Evolutionary conservation across 805 yeast species (phyloP).

Genomic region (Hanseniaspora singularis): DNA sequence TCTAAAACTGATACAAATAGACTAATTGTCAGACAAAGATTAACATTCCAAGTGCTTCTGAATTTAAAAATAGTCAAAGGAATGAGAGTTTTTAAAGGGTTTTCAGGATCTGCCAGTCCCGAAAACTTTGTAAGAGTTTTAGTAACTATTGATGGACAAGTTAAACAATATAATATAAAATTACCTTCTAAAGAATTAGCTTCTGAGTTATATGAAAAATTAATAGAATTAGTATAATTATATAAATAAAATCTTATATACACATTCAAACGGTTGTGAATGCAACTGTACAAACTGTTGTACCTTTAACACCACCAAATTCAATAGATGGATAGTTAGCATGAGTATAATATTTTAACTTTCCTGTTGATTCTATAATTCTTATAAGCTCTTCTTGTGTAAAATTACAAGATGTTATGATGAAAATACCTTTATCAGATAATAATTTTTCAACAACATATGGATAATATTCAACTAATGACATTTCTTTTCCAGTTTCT

Average conservation of each 20-base stretch:
- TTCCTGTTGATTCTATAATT: slow-evolving; percentile 35
- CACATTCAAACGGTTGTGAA: slow-evolving; percentile 34
- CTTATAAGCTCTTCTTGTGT: slow-evolving; percentile 62
- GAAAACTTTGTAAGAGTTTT: slow-evolving; percentile 74
- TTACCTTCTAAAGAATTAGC: slow-evolving; percentile 53
- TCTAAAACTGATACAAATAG: slow-evolving; percentile 40
- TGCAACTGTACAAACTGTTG: slow-evolving; percentile 78
- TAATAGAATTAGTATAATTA: slow-evolving; percentile 27
- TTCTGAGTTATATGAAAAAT: slow-evolving; percentile 42
- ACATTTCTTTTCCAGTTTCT: slow-evolving; percentile 24
- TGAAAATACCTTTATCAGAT: slow-evolving; percentile 42
- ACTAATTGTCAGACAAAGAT: slow-evolving; percentile 82
- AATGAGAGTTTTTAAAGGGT: slow-evolving; percentile 60
- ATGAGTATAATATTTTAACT: slow-evolving; percentile 47
- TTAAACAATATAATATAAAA: slow-evolving; percentile 73
- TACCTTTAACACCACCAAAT: slow-evolving; percentile 83
- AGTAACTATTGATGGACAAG: slow-evolving; percentile 49
- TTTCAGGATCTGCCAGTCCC: slow-evolving; percentile 72
- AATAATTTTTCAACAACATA: slow-evolving; percentile 45
- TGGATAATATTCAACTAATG: slow-evolving; percentile 50
- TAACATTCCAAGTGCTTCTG: slow-evolving; percentile 67
- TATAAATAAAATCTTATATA: not conserved
- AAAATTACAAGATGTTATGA: slow-evolving; percentile 89
- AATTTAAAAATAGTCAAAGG: slow-evolving; percentile 56
- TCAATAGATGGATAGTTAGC: slow-evolving; percentile 70